These are phyloP conservation scores for Dentipellis sp. DNA, from an alignment of 768 basidiomycete species.

Conservation along the genomic window DNA sequence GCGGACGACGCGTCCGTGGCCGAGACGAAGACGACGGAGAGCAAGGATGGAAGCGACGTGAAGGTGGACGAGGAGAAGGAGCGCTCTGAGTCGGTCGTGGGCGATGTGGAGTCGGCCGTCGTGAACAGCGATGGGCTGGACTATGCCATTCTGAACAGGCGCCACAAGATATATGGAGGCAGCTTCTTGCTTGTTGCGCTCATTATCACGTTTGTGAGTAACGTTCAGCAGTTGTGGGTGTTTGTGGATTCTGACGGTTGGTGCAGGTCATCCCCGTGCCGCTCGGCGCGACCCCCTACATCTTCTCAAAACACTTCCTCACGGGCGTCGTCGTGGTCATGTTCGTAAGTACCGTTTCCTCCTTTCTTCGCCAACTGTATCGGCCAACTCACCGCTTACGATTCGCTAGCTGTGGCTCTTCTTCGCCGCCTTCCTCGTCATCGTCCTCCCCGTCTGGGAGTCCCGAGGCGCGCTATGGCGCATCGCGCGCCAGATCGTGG, in stretches of 20 bases:
- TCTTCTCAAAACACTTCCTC: constrained; percentile 6
- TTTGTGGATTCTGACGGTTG: background rate
- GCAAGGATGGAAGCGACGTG: constrained; percentile 1
- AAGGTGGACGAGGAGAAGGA: background rate
- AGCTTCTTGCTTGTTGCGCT: background rate
- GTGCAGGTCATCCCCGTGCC: constrained; percentile 6
- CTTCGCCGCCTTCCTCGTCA: constrained; percentile 4
- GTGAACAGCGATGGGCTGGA: background rate
- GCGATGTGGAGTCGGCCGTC: background rate
- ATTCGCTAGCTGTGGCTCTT: constrained; percentile 1
- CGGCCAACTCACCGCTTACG: background rate
- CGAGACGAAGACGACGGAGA: background rate
- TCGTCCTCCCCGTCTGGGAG: constrained; percentile 3
- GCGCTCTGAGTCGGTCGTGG: background rate
- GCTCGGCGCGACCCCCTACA: constrained; percentile 3
- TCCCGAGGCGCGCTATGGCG: constrained; percentile 2
- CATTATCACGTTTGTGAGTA: background rate
- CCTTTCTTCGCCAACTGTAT: constrained; percentile 9
- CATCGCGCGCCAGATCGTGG: background rate
- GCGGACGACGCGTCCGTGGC: no score
- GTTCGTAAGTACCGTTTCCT: constrained; percentile 7
- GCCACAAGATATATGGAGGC: background rate
- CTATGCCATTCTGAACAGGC: background rate
- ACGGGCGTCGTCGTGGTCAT: constrained; percentile 2
- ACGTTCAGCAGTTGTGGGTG: background rate